Evolutionary conservation across 345 rosid genomes (phyloP).

Genomic region (Populus tremula): DNA sequence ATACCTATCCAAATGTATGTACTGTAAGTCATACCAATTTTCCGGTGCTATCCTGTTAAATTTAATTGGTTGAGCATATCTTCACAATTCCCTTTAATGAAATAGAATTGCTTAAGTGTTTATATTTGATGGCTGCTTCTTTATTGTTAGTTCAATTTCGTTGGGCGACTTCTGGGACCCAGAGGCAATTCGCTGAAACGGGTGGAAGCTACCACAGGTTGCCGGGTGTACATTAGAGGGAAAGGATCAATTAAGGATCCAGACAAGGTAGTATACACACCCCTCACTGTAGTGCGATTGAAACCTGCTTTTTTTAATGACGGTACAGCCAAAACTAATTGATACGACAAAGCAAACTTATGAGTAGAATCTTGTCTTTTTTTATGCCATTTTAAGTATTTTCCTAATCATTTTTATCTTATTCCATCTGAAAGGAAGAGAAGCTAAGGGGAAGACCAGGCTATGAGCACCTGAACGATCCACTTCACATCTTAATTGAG

Average conservation of each 20-base stretch:
- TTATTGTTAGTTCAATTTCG: constrained; percentile 81
- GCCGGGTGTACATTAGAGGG: constrained; percentile 97
- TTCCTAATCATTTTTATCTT: constrained; percentile 8
- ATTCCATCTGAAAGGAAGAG: constrained; percentile 34
- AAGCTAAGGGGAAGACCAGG: constrained; percentile 49
- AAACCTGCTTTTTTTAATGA: not conserved
- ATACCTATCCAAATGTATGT: constrained; percentile 73
- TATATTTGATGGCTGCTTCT: constrained; percentile 10
- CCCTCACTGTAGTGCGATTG: not conserved
- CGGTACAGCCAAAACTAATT: not conserved
- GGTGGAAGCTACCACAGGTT: constrained; percentile 96
- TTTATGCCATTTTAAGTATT: not conserved
- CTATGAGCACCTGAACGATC: constrained; percentile 51
- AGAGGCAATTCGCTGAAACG: constrained; percentile 98
- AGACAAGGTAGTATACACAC: constrained; percentile 56
- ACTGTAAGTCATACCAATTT: not conserved
- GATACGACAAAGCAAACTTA: not conserved
- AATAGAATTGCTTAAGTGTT: not conserved
- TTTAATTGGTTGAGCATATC: not conserved
- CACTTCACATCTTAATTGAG: constrained; percentile 48
- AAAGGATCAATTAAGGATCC: constrained; percentile 98
- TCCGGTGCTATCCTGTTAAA: not conserved
- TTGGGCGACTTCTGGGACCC: constrained; percentile 94
- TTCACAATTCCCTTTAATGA: not conserved
- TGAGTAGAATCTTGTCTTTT: not conserved